phyloP scores from a whole-genome alignment of 257 asterid species.

The Craterostigma plantagineum region DNA sequence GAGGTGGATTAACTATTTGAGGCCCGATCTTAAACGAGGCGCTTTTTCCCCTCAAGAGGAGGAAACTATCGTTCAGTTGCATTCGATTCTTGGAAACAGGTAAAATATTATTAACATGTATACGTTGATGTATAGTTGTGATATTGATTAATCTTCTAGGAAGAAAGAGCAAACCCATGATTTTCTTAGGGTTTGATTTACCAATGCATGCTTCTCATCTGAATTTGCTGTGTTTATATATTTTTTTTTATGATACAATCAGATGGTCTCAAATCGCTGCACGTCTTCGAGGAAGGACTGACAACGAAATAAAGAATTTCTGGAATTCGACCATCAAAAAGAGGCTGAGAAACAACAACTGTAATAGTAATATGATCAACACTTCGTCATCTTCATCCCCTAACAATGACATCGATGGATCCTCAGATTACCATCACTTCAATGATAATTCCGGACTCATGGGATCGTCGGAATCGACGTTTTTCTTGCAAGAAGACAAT shows the following conservation, averaged over 20 bases:
- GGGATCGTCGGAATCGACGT: conserved; percentile 1
- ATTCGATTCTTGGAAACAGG: conserved; percentile 89
- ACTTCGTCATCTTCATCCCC: background rate
- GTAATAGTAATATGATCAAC: background rate
- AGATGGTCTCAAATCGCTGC: conserved; percentile 98
- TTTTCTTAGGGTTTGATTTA: too few species aligned
- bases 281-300: conserved; percentile 82
- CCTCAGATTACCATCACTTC: conserved; percentile 23
- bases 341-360: conserved; percentile 49
- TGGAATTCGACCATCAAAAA: conserved; percentile 87
- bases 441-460: background rate
- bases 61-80: conserved; percentile 53
- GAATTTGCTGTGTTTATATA: background rate
- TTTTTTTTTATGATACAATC: background rate
- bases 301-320: conserved; percentile 79
- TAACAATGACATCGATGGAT: conserved; percentile 1
- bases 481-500: conserved; percentile 63
- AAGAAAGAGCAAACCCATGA: background rate
- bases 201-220: too few species aligned
- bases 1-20: conserved; percentile 65
- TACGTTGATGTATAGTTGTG: background rate
- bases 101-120: conserved; percentile 5
- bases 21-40: conserved; percentile 81
- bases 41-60: conserved; percentile 79
- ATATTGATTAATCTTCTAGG: background rate